Evolutionary conservation across 2,329 filamentous ascomycete species (phyloP).

Genomic region (Xylariaceae sp.): DNA sequence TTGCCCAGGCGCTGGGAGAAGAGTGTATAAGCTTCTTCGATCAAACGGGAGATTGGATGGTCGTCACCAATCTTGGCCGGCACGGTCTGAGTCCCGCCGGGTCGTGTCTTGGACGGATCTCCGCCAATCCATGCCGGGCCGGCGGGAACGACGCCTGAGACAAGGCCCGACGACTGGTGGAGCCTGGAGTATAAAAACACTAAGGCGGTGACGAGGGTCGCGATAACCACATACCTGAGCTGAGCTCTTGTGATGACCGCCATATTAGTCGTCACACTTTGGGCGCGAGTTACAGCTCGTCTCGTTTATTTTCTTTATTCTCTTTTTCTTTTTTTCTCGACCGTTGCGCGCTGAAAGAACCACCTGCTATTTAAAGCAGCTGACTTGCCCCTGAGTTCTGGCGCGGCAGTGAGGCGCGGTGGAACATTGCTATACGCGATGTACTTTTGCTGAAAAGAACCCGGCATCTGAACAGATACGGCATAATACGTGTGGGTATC

Average conservation of each 20-base stretch:
- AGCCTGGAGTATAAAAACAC: background rate
- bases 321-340: background rate
- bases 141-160: background rate
- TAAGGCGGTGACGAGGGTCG: background rate
- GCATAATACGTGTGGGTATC: no score
- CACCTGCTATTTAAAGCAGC: background rate
- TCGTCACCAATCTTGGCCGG: background rate
- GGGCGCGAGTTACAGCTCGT: background rate
- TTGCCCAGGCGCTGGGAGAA: conserved; percentile 31
- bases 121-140: background rate
- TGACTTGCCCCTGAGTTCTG: background rate
- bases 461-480: no score
- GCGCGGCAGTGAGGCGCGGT: background rate
- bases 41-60: conserved; percentile 6
- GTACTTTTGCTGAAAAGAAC: no score
- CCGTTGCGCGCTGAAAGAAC: background rate
- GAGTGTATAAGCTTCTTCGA: background rate
- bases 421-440: no score
- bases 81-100: background rate
- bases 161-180: background rate
- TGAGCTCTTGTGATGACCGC: background rate
- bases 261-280: background rate
- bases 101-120: background rate
- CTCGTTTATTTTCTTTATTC: background rate
- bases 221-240: background rate